Percentiles rank a stretch among this genome's conserved stretches.
These are phyloP conservation scores for Hymenoscyphus scutula DNA, from an alignment of 2,329 filamentous ascomycete species.

Conservation along the genomic window DNA sequence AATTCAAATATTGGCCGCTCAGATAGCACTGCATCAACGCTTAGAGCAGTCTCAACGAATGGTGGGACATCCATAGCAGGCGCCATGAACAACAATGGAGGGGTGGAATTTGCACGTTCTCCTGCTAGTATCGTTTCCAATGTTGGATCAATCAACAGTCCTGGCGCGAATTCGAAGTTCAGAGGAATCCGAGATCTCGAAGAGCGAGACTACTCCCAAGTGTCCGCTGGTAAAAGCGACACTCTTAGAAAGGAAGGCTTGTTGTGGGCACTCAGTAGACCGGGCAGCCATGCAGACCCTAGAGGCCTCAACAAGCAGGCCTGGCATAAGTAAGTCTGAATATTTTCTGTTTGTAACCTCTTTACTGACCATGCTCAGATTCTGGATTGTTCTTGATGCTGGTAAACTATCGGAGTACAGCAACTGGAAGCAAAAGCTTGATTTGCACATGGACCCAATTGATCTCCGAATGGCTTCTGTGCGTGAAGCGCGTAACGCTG, in stretches of 20 bases:
- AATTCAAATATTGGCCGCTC: conserved; percentile 70
- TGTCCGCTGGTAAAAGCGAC: conserved; percentile 51
- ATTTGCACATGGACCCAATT: conserved; percentile 97
- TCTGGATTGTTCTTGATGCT: conserved; percentile 98
- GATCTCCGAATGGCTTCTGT: conserved; percentile 97
- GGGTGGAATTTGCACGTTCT: conserved; percentile 46
- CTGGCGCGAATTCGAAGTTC: conserved; percentile 62
- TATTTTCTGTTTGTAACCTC: not conserved
- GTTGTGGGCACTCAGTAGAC: conserved; percentile 89
- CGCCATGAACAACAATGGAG: conserved; percentile 33
- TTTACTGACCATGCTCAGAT: conserved; percentile 54
- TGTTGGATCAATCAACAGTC: conserved; percentile 45
- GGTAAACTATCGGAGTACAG: conserved; percentile 97
- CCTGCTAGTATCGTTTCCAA: conserved; percentile 52
- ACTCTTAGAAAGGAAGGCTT: conserved; percentile 88
- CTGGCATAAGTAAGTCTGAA: conserved; percentile 84
- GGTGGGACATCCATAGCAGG: conserved; percentile 29
- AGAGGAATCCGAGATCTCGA: conserved; percentile 91
- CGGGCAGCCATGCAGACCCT: conserved; percentile 91
- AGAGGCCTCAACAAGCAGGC: conserved; percentile 94
- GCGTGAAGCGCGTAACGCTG: conserved; percentile 88
- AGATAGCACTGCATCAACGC: conserved; percentile 71
- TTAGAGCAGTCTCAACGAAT: conserved; percentile 52
- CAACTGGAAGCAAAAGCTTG: conserved; percentile 97
- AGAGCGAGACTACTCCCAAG: conserved; percentile 66